Evolutionary conservation across 768 basidiomycete species (phyloP).

Genomic region (Zangia roseola): DNA sequence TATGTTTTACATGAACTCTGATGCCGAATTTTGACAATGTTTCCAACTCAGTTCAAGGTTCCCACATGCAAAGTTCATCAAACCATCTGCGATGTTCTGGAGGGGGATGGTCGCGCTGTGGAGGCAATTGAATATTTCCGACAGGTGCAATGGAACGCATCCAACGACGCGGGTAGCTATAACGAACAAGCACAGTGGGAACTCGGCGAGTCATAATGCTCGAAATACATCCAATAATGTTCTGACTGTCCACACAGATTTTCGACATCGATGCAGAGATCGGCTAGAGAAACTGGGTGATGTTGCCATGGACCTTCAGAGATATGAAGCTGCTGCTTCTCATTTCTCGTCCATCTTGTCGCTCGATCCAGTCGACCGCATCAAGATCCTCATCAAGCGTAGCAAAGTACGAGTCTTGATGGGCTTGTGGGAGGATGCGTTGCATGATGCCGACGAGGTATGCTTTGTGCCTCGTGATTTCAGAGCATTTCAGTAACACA

Average conservation of each 20-base stretch:
- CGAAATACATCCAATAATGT: too few species aligned
- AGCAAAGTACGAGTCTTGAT: not conserved
- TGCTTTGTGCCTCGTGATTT: not conserved
- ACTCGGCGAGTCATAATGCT: too few species aligned
- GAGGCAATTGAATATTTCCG: slow-evolving; percentile 7
- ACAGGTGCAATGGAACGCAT: not conserved
- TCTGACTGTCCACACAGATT: too few species aligned
- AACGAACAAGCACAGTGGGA: slow-evolving; percentile 2
- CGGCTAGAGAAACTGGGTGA: not conserved
- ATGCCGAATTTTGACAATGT: not conserved
- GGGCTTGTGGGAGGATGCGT: not conserved
- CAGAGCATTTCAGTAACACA: too few species aligned
- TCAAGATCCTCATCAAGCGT: slow-evolving; percentile 2
- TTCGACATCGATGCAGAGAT: not conserved
- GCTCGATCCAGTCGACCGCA: not conserved
- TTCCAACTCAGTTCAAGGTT: not conserved
- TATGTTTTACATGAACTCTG: not conserved
- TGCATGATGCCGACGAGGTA: slow-evolving; percentile 7
- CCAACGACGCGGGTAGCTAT: not conserved
- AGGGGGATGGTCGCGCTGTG: not conserved
- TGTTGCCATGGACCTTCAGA: not conserved
- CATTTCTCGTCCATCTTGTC: not conserved
- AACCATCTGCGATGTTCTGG: too few species aligned
- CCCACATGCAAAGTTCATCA: not conserved
- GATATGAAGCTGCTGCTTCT: not conserved